These are phyloP conservation scores for Hondaea fermentalgiana DNA, from an alignment of 108 stramenopile genomes.

Conservation along the genomic window DNA sequence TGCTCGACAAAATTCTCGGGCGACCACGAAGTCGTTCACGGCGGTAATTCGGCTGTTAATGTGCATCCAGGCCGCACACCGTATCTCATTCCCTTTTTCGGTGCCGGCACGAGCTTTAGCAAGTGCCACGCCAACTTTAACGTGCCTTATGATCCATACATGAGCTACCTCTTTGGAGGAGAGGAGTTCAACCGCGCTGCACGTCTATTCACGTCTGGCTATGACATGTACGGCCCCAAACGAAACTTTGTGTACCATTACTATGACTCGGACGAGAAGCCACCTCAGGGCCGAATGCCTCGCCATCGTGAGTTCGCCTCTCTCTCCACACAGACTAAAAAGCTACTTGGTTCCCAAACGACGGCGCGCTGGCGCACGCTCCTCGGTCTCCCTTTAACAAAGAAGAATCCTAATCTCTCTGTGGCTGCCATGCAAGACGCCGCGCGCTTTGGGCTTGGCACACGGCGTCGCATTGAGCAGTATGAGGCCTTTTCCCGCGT, in stretches of 20 bases:
- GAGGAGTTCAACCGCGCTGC: conserved; percentile 2
- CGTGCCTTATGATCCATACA: conserved; percentile 3
- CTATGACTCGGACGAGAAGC: not conserved
- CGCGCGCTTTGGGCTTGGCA: not conserved
- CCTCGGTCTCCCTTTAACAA: not conserved
- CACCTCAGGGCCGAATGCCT: not conserved
- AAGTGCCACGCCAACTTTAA: conserved; percentile 16
- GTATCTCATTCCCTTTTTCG: conserved; percentile 17
- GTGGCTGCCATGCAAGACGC: not conserved
- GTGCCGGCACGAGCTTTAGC: conserved; percentile 2
- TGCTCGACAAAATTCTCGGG: not conserved
- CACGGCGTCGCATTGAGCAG: not conserved
- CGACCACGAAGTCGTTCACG: not conserved
- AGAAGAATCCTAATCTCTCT: not conserved
- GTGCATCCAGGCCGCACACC: not conserved
- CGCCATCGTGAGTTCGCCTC: not conserved
- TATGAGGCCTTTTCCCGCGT: not conserved
- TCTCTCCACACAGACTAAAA: not conserved
- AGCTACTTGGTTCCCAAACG: not conserved
- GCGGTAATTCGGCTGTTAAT: not conserved
- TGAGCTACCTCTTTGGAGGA: conserved; percentile 11
- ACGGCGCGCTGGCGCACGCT: not conserved
- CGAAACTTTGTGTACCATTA: conserved; percentile 8
- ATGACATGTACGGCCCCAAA: not conserved
- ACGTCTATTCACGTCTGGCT: not conserved